Evolutionary conservation across 805 yeast genomes (phyloP).

Genomic region (Starmerella ratchasimensis): DNA sequence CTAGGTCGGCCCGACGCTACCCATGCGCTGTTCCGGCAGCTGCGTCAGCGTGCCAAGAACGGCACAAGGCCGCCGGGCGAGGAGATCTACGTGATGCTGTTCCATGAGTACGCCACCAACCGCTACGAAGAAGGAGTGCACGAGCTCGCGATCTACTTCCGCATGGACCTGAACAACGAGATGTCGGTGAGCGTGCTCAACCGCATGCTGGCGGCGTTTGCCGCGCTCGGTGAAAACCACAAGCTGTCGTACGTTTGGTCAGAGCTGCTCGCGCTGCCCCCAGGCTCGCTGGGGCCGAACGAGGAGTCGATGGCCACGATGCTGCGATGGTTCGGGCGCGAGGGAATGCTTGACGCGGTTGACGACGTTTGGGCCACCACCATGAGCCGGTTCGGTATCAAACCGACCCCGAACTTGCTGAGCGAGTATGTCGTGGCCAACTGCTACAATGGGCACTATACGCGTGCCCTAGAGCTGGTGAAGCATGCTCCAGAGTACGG

Average conservation of each 20-base stretch:
- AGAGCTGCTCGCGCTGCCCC: constrained; percentile 41
- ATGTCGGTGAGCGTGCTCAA: constrained; percentile 48
- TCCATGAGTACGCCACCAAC: constrained; percentile 45
- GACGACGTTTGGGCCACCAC: constrained; percentile 49
- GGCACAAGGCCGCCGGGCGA: constrained; percentile 39
- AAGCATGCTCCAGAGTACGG: constrained; percentile 29
- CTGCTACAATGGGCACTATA: constrained; percentile 48
- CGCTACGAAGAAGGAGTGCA: constrained; percentile 51
- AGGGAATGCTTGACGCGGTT: constrained; percentile 39
- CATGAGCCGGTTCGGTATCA: constrained; percentile 35
- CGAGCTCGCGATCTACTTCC: constrained; percentile 48
- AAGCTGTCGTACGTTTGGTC: constrained; percentile 49
- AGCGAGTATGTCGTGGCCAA: constrained; percentile 55
- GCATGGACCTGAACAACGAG: constrained; percentile 45
- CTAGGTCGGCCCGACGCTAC: constrained; percentile 48
- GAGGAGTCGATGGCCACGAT: constrained; percentile 53
- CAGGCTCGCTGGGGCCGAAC: constrained; percentile 36
- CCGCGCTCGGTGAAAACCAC: constrained; percentile 40
- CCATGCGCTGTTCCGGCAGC: constrained; percentile 44
- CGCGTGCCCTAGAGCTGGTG: constrained; percentile 41
- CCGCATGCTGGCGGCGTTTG: constrained; percentile 49
- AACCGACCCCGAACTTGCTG: constrained; percentile 40
- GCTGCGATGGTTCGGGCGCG: constrained; percentile 47
- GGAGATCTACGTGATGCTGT: constrained; percentile 47
- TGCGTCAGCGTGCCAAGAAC: constrained; percentile 43